Conservation (phyloP, 1,139 yeast genomes). For the Nakaseomyces uthaithaninus region DNA sequence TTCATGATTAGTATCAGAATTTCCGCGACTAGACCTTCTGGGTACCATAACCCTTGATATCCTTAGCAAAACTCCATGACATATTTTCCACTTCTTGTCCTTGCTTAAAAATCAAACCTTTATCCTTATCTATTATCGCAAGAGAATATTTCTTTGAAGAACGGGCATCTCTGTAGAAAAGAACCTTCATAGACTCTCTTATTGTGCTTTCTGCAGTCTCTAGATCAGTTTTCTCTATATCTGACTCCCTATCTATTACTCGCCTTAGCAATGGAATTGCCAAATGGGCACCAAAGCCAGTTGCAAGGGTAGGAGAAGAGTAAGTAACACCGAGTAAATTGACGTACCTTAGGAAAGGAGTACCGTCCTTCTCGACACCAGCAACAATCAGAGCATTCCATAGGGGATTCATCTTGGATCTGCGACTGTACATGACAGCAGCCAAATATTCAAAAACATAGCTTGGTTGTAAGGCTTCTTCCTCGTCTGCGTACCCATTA, state of each 20-base stretch:
- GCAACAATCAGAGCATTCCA: constrained; percentile 95
- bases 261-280: constrained; percentile 89
- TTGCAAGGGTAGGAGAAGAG: constrained; percentile 81
- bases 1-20: background rate
- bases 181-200: constrained; percentile 84
- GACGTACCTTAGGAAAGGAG: constrained; percentile 72
- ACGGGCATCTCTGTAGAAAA: constrained; percentile 94
- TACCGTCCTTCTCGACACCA: constrained; percentile 61
- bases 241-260: constrained; percentile 71
- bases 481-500: constrained; percentile 46
- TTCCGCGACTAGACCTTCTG: constrained; percentile 39
- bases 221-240: constrained; percentile 55
- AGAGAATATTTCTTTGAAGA: constrained; percentile 78
- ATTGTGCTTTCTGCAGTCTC: constrained; percentile 68
- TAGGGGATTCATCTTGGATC: constrained; percentile 89
- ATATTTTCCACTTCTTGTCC: constrained; percentile 58
- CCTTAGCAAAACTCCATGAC: constrained; percentile 89
- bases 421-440: constrained; percentile 74
- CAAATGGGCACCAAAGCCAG: constrained; percentile 94
- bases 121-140: constrained; percentile 61
- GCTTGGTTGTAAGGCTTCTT: constrained; percentile 65
- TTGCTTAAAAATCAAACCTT: constrained; percentile 57
- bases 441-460: constrained; percentile 84
- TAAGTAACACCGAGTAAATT: constrained; percentile 89
- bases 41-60: constrained; percentile 85